Base-by-base conservation (phyloP, 2,329 filamentous ascomycete species). In the Sphaerostilbella broomeana region DNA sequence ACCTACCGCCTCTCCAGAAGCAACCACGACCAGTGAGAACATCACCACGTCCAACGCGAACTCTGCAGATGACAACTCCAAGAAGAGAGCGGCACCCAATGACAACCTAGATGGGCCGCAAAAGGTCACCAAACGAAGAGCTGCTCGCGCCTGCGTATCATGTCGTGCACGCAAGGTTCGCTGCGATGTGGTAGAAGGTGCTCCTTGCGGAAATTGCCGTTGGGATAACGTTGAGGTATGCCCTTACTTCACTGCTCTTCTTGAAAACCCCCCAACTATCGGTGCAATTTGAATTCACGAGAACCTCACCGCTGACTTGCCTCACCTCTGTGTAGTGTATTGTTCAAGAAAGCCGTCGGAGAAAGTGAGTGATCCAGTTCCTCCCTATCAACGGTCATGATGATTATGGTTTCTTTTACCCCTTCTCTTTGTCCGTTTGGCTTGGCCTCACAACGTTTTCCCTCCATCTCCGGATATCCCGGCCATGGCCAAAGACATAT, bases 121-220 rank as follows among this genome's bases (percentile, higher is more conserved):
- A 44, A 79, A 78, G 56, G 55, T 70, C 46, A 75, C 66, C 38
- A 95, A 95, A 65, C 76, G 88, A 55, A 77, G 89, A 56, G 88
- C 89, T n/a, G 87, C 88, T 8, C 85, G 90, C 52, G 89, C 89
- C 13, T 95, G 89, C 60, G 86, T 87, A 47, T 87, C 84, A 52
- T 95, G 89, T 64, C 77, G 89, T 53, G 81, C 84, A 42, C 80
- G 89, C 57, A 95, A 95, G 61, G 89, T 95, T 28, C 79, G 89
- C 42, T 95, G 89, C 68, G 89, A 95, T 67, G 88, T 95, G 41
- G 87, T 92, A 43, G 87, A 94, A 61, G 83, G 84, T 34, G 82
- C 82, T 29, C 87, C 87, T 2, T 94, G 87, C 61, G 88, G 85
- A 40, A 94, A 94, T 62, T 94, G 87, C 65, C 73, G 85, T 47